Percentiles rank a stretch among this genome's conserved stretches.
Evolutionary conservation across 2,329 filamentous ascomycete species (phyloP).

Genomic region (Pyricularia pennisetigena): DNA sequence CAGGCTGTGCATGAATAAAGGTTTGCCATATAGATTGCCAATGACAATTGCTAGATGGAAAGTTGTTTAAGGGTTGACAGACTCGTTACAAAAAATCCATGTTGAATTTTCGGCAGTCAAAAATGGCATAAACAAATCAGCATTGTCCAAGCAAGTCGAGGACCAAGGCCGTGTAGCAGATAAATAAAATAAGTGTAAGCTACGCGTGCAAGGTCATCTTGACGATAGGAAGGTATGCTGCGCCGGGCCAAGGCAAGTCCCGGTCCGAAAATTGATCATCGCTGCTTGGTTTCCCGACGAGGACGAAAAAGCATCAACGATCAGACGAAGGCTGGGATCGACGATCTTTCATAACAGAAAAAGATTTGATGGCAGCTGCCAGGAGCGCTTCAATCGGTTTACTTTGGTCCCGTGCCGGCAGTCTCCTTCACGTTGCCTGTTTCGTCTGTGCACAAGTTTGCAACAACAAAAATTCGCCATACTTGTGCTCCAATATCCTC

Average conservation of each 20-base stretch:
- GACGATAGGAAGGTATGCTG: neutral
- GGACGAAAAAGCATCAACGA: neutral
- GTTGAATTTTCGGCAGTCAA: neutral
- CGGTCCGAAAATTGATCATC: neutral
- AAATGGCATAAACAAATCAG: neutral
- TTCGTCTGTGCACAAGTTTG: neutral
- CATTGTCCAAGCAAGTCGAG: neutral
- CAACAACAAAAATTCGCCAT: no score
- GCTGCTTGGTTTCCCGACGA: neutral
- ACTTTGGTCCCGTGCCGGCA: neutral
- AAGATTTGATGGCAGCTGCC: neutral
- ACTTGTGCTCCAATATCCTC: neutral
- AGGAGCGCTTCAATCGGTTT: neutral
- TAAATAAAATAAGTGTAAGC: neutral
- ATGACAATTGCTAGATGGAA: neutral
- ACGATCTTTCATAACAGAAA: neutral
- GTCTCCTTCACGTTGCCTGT: neutral
- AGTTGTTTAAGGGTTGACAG: neutral
- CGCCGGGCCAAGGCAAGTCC: neutral
- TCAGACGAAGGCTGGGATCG: neutral
- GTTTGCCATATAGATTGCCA: neutral
- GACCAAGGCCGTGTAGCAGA: neutral
- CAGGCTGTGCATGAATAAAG: no score
- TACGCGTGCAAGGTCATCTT: neutral
- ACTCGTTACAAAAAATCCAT: neutral